A percentile compares a stretch with the other conserved stretches of the same genome.
These are phyloP conservation scores for Leptomonas pyrrhocoris DNA, from an alignment of 208 protist genomes.

Conservation along the genomic window DNA sequence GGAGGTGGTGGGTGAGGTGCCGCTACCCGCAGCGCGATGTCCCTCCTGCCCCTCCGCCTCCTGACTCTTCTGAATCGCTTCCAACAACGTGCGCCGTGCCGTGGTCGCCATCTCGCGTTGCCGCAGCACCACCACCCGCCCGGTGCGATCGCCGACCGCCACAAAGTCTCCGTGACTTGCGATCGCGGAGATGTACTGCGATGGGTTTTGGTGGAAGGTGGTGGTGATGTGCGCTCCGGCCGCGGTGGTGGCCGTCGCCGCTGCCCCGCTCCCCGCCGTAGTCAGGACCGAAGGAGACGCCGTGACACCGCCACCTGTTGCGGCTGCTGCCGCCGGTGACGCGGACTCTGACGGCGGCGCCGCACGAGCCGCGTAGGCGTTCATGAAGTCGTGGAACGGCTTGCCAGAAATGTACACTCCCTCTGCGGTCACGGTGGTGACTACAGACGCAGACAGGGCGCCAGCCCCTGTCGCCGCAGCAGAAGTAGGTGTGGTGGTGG, in stretches of 20 bases:
- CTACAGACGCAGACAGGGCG: not conserved
- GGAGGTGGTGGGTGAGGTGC: not conserved
- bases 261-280: not conserved
- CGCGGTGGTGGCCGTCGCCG: not conserved
- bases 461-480: not conserved
- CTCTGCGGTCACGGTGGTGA: slow-evolving; percentile 36
- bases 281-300: not conserved
- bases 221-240: slow-evolving; percentile 22
- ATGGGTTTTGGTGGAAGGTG: slow-evolving; percentile 50
- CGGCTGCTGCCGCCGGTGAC: not conserved
- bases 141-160: slow-evolving; percentile 79
- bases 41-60: slow-evolving; percentile 24
- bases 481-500: not conserved
- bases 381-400: slow-evolving; percentile 48
- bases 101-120: slow-evolving; percentile 35
- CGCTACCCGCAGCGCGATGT: not conserved
- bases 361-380: slow-evolving; percentile 5
- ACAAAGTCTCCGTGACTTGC: slow-evolving; percentile 69
- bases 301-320: not conserved
- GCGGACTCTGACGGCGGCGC: slow-evolving; percentile 1
- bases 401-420: slow-evolving; percentile 48
- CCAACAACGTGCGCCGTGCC: slow-evolving; percentile 30
- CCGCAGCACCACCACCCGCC: slow-evolving; percentile 75
- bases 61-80: slow-evolving; percentile 23
- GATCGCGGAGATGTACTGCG: slow-evolving; percentile 73